phyloP scores from a whole-genome alignment of 176 grass and related monocot species.

The Poa pratensis region DNA sequence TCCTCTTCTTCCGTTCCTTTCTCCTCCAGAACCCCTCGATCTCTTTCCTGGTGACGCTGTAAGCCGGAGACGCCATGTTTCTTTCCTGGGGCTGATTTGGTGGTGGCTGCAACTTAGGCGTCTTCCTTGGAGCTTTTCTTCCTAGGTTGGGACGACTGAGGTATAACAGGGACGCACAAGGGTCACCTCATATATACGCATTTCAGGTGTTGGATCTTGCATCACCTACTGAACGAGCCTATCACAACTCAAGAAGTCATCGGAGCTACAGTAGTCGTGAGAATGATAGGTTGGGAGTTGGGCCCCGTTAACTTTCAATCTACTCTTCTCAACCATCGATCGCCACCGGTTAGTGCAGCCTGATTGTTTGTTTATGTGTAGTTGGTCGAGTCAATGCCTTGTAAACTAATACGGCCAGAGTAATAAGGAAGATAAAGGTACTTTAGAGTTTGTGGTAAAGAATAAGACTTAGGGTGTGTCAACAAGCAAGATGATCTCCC shows the following conservation, averaged over 20 bases:
- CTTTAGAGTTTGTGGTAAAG: not conserved
- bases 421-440: constrained; percentile 2
- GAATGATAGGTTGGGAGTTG: constrained; percentile 28
- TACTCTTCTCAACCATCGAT: constrained; percentile 51
- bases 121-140: constrained; percentile 23
- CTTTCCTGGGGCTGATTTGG: not conserved
- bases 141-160: not conserved
- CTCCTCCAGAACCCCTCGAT: constrained; percentile 78
- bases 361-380: constrained; percentile 25
- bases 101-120: not conserved
- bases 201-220: constrained; percentile 5
- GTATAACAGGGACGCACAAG: not conserved
- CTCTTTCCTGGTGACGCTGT: constrained; percentile 73
- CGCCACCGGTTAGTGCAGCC: constrained; percentile 19
- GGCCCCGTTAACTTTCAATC: constrained; percentile 37
- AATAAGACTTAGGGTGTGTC: constrained; percentile 13
- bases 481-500: constrained; percentile 2
- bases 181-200: constrained; percentile 39
- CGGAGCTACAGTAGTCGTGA: not conserved
- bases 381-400: constrained; percentile 26
- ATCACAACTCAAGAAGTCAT: constrained; percentile 12
- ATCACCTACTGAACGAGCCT: constrained; percentile 18
- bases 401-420: not conserved
- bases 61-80: constrained; percentile 44
- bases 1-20: constrained; percentile 72